These are phyloP conservation scores for Xylaria sp. DNA, from an alignment of 2,329 filamentous ascomycete species.

Conservation along the genomic window DNA sequence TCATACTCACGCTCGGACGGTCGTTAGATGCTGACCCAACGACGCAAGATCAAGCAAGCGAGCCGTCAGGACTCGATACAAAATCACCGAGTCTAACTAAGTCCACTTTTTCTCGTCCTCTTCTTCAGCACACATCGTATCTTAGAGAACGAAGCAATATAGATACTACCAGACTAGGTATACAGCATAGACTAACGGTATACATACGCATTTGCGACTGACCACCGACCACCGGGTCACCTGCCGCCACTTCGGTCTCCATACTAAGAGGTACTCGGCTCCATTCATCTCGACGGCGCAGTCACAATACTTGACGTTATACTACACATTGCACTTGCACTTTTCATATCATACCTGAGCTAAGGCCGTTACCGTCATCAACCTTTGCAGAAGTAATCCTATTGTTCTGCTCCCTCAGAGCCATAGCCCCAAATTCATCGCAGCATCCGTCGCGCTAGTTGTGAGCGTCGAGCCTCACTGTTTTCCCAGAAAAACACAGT, in stretches of 20 bases:
- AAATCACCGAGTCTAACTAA: slow-evolving; percentile 11
- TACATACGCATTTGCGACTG: slow-evolving; percentile 3
- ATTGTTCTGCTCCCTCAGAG: not conserved
- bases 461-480: not conserved
- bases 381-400: slow-evolving; percentile 3
- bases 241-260: slow-evolving; percentile 23
- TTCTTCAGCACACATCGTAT: not conserved
- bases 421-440: not conserved
- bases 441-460: slow-evolving; percentile 4
- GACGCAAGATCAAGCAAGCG: slow-evolving; percentile 11
- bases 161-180: not conserved
- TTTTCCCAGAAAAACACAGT: not conserved
- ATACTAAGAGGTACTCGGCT: slow-evolving; percentile 17
- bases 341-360: not conserved
- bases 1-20: not conserved
- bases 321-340: not conserved
- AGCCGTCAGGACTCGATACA: slow-evolving; percentile 1
- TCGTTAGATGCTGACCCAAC: slow-evolving; percentile 3
- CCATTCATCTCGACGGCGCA: slow-evolving; percentile 25
- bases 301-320: slow-evolving; percentile 13
- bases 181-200: not conserved
- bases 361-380: not conserved
- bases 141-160: not conserved
- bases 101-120: not conserved
- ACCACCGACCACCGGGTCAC: slow-evolving; percentile 4